Evolutionary conservation across 23 red algal species (phyloP).

Genomic region (Gracilaria gracilis): DNA sequence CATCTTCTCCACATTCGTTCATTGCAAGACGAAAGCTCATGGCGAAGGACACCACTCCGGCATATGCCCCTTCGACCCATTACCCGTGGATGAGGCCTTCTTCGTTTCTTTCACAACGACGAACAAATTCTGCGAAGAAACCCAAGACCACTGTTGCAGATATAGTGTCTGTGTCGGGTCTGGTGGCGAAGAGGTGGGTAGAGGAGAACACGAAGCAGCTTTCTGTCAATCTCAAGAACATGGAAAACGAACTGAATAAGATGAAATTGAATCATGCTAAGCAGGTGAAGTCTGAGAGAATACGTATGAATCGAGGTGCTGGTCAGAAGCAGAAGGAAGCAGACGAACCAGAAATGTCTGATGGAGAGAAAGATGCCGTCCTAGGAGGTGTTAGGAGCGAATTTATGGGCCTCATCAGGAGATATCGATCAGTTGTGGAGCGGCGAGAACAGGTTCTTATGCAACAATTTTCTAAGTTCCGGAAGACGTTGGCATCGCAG

Average conservation of each 20-base stretch:
- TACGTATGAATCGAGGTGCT: background rate
- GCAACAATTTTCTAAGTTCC: constrained; percentile 37
- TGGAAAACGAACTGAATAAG: constrained; percentile 22
- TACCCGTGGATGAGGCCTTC: background rate
- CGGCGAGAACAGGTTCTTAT: constrained; percentile 42
- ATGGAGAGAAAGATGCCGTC: constrained; percentile 14
- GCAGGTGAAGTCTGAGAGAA: background rate
- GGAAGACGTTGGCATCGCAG: constrained; percentile 28
- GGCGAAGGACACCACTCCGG: background rate
- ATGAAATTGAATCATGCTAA: constrained; percentile 21
- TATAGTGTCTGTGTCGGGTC: constrained; percentile 53
- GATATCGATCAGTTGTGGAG: constrained; percentile 42
- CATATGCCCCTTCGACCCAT: background rate
- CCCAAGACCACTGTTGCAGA: constrained; percentile 39
- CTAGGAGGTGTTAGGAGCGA: constrained; percentile 28
- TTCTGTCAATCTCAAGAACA: background rate
- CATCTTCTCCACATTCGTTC: background rate
- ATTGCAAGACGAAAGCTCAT: background rate
- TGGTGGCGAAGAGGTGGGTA: constrained; percentile 48
- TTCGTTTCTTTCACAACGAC: background rate
- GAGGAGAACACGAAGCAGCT: constrained; percentile 37
- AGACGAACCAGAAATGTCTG: constrained; percentile 6
- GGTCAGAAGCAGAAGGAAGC: background rate
- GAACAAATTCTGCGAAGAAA: background rate
- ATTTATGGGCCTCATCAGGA: constrained; percentile 28